These are phyloP conservation scores for Phoma sp. DNA, from an alignment of 2,329 filamentous ascomycete genomes.

Conservation along the genomic window DNA sequence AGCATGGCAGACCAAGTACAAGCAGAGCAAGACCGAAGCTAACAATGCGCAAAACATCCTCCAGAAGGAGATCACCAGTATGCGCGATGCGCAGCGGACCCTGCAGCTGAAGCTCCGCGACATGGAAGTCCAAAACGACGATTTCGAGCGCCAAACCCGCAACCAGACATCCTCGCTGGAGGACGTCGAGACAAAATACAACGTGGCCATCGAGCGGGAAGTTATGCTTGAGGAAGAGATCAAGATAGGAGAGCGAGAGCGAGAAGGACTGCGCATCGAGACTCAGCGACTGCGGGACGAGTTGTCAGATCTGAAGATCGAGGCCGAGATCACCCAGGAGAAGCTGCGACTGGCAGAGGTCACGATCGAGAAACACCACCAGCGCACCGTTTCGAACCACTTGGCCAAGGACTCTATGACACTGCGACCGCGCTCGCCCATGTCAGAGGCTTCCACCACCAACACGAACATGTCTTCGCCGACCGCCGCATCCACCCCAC, in stretches of 20 bases:
- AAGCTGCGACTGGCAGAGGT: conserved; percentile 79
- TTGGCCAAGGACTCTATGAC: conserved; percentile 55
- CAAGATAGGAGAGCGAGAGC: conserved; percentile 87
- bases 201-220: conserved; percentile 86
- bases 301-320: conserved; percentile 89
- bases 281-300: conserved; percentile 89
- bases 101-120: conserved; percentile 86
- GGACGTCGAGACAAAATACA: conserved; percentile 97
- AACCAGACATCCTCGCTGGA: conserved; percentile 96
- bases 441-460: conserved; percentile 78
- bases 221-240: conserved; percentile 97
- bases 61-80: conserved; percentile 93
- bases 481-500: conserved; percentile 87
- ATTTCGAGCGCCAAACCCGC: conserved; percentile 94
- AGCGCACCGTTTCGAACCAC: conserved; percentile 59
- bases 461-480: conserved; percentile 87
- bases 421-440: conserved; percentile 67
- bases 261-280: conserved; percentile 88
- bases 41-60: conserved; percentile 82
- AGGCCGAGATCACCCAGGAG: conserved; percentile 91
- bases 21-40: conserved; percentile 89
- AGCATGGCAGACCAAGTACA: conserved; percentile 81
- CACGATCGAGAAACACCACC: conserved; percentile 58
- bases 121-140: conserved; percentile 97
- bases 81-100: conserved; percentile 84